Evolutionary conservation across 2,329 filamentous ascomycete genomes (phyloP).

Genomic region (Cladosporium sp.): DNA sequence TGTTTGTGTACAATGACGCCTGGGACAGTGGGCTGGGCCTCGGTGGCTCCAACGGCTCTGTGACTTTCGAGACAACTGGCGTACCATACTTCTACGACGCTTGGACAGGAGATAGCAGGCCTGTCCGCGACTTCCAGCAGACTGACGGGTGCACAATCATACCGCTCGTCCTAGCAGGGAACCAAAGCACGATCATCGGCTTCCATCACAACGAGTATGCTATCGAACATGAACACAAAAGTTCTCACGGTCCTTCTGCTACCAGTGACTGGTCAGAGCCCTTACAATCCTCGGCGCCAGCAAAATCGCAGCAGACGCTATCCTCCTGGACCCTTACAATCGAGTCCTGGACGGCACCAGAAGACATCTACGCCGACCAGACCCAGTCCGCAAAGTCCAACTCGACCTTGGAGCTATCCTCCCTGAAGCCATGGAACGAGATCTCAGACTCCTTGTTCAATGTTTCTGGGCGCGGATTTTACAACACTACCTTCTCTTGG

Average conservation of each 20-base stretch:
- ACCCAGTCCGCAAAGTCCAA: conserved; percentile 30
- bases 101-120: conserved; percentile 45
- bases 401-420: conserved; percentile 36
- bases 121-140: conserved; percentile 40
- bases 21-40: conserved; percentile 26
- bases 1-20: conserved; percentile 48
- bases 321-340: conserved; percentile 42
- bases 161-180: conserved; percentile 41
- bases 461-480: conserved; percentile 41
- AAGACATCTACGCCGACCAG: conserved; percentile 35
- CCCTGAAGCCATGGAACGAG: conserved; percentile 41
- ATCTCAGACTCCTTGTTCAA: conserved; percentile 36
- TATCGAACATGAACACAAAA: not conserved
- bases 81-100: conserved; percentile 45
- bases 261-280: conserved; percentile 13
- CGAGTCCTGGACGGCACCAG: conserved; percentile 45
- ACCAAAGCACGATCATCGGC: conserved; percentile 46
- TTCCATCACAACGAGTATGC: conserved; percentile 34
- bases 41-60: conserved; percentile 28
- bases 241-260: not conserved
- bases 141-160: conserved; percentile 36
- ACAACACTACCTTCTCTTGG: conserved; percentile 38
- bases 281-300: not conserved
- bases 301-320: conserved; percentile 30
- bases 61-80: conserved; percentile 37